These are phyloP conservation scores for Solanum piurae DNA, from an alignment of 257 asterid species.

Conservation along the genomic window DNA sequence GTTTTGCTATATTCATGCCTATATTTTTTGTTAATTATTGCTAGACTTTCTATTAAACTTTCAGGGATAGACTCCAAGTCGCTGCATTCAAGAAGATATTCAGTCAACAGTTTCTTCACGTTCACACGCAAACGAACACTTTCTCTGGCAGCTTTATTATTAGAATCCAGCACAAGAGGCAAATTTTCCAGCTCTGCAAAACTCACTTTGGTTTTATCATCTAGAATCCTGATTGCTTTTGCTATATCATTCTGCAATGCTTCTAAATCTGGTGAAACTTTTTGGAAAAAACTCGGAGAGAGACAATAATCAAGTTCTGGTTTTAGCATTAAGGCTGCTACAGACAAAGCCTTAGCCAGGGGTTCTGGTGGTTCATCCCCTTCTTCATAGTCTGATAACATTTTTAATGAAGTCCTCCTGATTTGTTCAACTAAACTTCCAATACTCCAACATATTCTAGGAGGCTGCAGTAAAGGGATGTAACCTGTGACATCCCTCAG, in stretches of 20 bases:
- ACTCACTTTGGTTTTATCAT: constrained; percentile 19
- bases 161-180: constrained; percentile 32
- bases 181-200: constrained; percentile 32
- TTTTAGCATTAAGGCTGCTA: constrained; percentile 57
- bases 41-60: constrained; percentile 28
- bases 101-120: constrained; percentile 46
- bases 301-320: constrained; percentile 27
- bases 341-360: constrained; percentile 56
- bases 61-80: constrained; percentile 61
- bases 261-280: constrained; percentile 48
- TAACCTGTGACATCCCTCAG: constrained; percentile 34
- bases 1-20: constrained; percentile 5
- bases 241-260: constrained; percentile 64
- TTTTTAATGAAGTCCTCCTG: constrained; percentile 29
- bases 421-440: constrained; percentile 11
- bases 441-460: constrained; percentile 8
- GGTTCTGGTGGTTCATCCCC: constrained; percentile 33
- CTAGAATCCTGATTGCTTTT: constrained; percentile 41
- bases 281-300: constrained; percentile 27
- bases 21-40: constrained; percentile 34
- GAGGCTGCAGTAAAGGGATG: constrained; percentile 19
- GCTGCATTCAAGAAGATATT: constrained; percentile 66
- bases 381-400: constrained; percentile 34
- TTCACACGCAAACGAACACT: constrained; percentile 34
- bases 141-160: constrained; percentile 13